Conservation (phyloP, 805 yeast genomes). For the Phaffomyces thermotolerans region DNA sequence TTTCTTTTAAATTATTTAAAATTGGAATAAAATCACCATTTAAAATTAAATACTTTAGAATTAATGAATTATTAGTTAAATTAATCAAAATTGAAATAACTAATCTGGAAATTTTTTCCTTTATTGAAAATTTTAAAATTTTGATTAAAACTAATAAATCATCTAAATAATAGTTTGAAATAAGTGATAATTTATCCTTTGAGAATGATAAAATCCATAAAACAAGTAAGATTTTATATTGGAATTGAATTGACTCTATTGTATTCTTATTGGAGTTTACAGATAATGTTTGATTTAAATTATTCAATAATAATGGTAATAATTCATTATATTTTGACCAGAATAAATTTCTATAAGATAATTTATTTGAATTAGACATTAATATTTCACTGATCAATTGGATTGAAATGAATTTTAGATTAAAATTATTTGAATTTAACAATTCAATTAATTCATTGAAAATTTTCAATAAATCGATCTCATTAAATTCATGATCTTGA, state of each 20-base stretch:
- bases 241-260: slow-evolving; percentile 49
- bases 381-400: slow-evolving; percentile 62
- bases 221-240: slow-evolving; percentile 69
- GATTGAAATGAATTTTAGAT: slow-evolving; percentile 52
- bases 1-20: slow-evolving; percentile 61
- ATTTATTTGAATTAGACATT: slow-evolving; percentile 26
- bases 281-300: slow-evolving; percentile 29
- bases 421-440: slow-evolving; percentile 28
- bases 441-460: slow-evolving; percentile 13
- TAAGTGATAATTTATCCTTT: slow-evolving; percentile 37
- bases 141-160: slow-evolving; percentile 36
- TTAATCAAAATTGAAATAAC: slow-evolving; percentile 70
- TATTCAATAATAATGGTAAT: slow-evolving; percentile 41
- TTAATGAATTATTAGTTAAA: slow-evolving; percentile 42
- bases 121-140: slow-evolving; percentile 73
- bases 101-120: slow-evolving; percentile 84
- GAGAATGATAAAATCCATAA: slow-evolving; percentile 85
- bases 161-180: slow-evolving; percentile 49
- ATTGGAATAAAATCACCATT: slow-evolving; percentile 70
- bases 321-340: slow-evolving; percentile 37
- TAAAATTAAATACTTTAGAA: slow-evolving; percentile 59
- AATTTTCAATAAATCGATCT: slow-evolving; percentile 4
- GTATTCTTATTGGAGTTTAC: slow-evolving; percentile 15
- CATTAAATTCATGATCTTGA: slow-evolving; percentile 18
- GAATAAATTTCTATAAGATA: slow-evolving; percentile 45